Evolutionary conservation across 495 filamentous ascomycete genomes (phyloP), one percentile per base, ranked within the genome.

Genomic region (Neohortaea acidophila): DNA sequence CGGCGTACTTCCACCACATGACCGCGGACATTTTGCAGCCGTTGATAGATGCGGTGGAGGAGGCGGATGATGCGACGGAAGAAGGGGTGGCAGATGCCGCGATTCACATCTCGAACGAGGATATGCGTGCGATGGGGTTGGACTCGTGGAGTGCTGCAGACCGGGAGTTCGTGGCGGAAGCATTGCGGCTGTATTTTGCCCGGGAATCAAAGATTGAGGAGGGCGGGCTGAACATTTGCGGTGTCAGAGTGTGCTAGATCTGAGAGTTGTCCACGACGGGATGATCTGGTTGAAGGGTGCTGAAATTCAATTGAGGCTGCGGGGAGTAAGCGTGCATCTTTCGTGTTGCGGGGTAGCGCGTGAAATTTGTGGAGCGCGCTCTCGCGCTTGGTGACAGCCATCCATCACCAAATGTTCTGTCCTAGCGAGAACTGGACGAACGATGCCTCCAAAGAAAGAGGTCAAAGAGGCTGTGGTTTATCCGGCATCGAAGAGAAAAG

Each of bases 1-100:
- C 94, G 29, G 80, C 81, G 0, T 94, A 89, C 56, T 97, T 97
- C 63, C 89, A 92, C 54, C 73, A 84, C 3, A 59, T 89, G 21
- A 94, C 87, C 0, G 69, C 72, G 0, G 64, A 73, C 33, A 66
- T 91, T 21, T 59, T 97, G 30, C 63, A 66, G 1, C 74, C 72
- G 2, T 55, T 94, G 10, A 70, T 77, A 0, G 75, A 81, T 32
- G 68, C 84, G 10, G 65, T 81, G 14, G 74, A 79, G 19, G 67
- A 62, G 34, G 59, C 52, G 0, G 67, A 69, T 36, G 70, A 74
- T 3, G 61, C 68, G 53, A 67, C 33, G 8, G 61, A 56, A 23
- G 58, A 61, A 4, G 66, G 63, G 24, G 59, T 64, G 35, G 59
- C 64, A 21, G 54, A 56, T 1, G 37, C 49, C 15, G 39, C 36